These are phyloP conservation scores for Phtheirospermum japonicum DNA, from an alignment of 257 asterid genomes.

Conservation along the genomic window DNA sequence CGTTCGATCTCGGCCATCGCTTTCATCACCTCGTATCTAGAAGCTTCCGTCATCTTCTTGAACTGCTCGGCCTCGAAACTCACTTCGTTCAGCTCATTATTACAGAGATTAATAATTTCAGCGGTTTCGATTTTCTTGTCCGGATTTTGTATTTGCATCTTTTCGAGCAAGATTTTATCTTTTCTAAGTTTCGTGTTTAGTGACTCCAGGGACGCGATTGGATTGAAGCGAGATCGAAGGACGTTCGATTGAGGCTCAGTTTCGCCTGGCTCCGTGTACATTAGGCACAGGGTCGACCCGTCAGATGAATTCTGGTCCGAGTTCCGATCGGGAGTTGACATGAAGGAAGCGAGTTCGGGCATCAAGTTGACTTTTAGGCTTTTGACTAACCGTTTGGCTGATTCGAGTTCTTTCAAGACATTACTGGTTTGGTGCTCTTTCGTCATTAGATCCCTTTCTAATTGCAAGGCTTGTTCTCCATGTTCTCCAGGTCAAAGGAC, in stretches of 20 bases:
- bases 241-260: slow-evolving; percentile 58
- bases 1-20: slow-evolving; percentile 85
- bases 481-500: background rate
- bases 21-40: slow-evolving; percentile 80
- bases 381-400: slow-evolving; percentile 59
- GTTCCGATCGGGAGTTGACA: slow-evolving; percentile 1
- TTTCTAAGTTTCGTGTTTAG: slow-evolving; percentile 56
- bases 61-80: slow-evolving; percentile 75
- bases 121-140: slow-evolving; percentile 7
- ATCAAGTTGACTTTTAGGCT: slow-evolving; percentile 47
- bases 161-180: slow-evolving; percentile 39
- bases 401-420: slow-evolving; percentile 61
- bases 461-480: slow-evolving; percentile 53
- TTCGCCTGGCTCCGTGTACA: slow-evolving; percentile 60
- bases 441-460: slow-evolving; percentile 60
- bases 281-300: slow-evolving; percentile 31
- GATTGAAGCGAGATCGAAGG: slow-evolving; percentile 67
- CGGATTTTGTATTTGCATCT: slow-evolving; percentile 19
- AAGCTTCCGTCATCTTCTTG: slow-evolving; percentile 85
- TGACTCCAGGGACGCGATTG: slow-evolving; percentile 77
- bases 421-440: slow-evolving; percentile 63
- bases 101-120: slow-evolving; percentile 20
- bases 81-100: slow-evolving; percentile 16
- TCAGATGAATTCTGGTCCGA: slow-evolving; percentile 20
- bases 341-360: slow-evolving; percentile 52